phyloP scores from a whole-genome alignment of 441 rosid genomes.

The Erodium texanum region DNA sequence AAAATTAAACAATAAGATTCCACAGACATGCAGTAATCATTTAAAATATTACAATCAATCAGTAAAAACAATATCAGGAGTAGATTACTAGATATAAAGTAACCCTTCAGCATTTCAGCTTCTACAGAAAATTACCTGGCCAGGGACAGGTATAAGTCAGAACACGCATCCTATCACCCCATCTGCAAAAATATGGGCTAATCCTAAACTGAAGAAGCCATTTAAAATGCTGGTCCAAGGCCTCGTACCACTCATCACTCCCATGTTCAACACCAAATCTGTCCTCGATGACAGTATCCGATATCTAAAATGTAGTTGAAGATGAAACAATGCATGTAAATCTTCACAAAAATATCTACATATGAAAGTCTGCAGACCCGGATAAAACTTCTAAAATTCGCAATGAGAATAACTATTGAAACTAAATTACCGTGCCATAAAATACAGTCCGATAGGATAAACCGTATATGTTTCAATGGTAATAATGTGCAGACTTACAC shows the following conservation, averaged over 20 bases:
- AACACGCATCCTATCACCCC: constrained; percentile 94
- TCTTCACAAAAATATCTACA: too few species aligned
- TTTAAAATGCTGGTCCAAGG: constrained; percentile 71
- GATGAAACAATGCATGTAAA: constrained; percentile 15
- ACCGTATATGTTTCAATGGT: too few species aligned
- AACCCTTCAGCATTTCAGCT: constrained; percentile 6
- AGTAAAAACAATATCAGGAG: constrained; percentile 2
- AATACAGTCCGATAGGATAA: too few species aligned
- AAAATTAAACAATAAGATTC: constrained; percentile 12
- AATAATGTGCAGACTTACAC: too few species aligned
- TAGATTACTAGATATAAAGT: constrained; percentile 9
- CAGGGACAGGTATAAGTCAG: constrained; percentile 87
- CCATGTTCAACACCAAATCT: constrained; percentile 87
- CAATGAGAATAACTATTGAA: too few species aligned
- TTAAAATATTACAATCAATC: constrained; percentile 2
- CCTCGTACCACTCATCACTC: constrained; percentile 69
- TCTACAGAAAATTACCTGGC: constrained; percentile 52
- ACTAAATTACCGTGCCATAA: too few species aligned
- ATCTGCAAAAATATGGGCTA: constrained; percentile 87
- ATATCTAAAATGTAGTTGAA: constrained; percentile 45
- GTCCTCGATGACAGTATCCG: constrained; percentile 96
- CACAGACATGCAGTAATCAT: background rate
- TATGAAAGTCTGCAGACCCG: too few species aligned
- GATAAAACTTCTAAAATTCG: too few species aligned
- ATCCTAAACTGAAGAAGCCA: constrained; percentile 93